phyloP scores from a whole-genome alignment of 2,329 filamentous ascomycete species.

The Orbilia javanica region DNA sequence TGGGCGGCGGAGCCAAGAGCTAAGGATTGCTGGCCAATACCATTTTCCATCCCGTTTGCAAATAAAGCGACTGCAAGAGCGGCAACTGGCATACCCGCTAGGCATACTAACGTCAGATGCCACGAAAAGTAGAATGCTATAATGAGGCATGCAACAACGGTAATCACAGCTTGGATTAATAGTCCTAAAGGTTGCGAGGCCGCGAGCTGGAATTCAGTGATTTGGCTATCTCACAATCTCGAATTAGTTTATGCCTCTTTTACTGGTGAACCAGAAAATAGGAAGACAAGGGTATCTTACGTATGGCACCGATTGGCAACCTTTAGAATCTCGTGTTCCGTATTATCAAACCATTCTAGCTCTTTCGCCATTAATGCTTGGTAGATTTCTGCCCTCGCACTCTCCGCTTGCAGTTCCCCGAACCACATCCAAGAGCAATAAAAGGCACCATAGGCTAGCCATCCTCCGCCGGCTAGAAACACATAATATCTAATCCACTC shows the following conservation, averaged over 20 bases:
- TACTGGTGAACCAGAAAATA: background rate
- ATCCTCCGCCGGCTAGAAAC: constrained; percentile 74
- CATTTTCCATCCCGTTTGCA: constrained; percentile 40
- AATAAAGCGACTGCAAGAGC: constrained; percentile 64
- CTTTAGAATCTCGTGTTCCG: constrained; percentile 72
- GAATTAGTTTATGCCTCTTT: constrained; percentile 68
- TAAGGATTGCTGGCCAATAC: constrained; percentile 47
- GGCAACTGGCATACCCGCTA: constrained; percentile 79
- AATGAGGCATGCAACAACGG: constrained; percentile 74
- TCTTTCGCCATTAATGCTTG: constrained; percentile 77
- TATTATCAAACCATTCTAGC: constrained; percentile 83
- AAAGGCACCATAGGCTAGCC: constrained; percentile 76
- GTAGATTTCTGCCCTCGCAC: constrained; percentile 76
- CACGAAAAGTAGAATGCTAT: constrained; percentile 85
- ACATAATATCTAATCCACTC: constrained; percentile 68
- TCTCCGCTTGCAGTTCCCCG: constrained; percentile 82
- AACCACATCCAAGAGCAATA: constrained; percentile 80
- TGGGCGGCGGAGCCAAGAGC: constrained; percentile 73
- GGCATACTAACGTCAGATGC: constrained; percentile 83
- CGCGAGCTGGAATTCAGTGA: constrained; percentile 82
- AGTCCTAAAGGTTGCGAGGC: constrained; percentile 84
- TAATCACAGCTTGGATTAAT: constrained; percentile 74
- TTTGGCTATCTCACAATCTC: constrained; percentile 77
- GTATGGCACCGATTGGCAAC: constrained; percentile 52
- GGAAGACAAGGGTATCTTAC: constrained; percentile 27